Base-by-base conservation (phyloP, 495 filamentous ascomycete genomes). In the Penicillium pancosmium region DNA sequence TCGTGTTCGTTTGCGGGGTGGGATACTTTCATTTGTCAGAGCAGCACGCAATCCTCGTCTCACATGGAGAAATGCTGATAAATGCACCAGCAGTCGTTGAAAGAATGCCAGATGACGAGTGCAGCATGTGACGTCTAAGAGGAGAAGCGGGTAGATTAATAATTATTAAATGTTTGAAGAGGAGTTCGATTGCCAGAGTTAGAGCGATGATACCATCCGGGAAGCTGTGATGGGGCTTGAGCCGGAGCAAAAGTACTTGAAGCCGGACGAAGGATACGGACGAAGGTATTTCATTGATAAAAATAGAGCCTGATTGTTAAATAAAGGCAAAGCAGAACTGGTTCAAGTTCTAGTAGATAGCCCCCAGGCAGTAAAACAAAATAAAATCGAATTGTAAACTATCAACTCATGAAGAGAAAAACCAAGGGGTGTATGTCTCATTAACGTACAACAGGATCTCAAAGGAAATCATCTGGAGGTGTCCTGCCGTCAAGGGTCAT, bases 31-130 rank as follows among this genome's bases (percentile, higher is more conserved):
- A 71, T 73, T 73, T 71, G 68, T 73, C 68, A 73, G 64, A 59
- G n/a, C 59, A 69, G 68, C 71, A 73, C 71, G 71, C 71, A 65
- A 73, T 73, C 51, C 51, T 57, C 43, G 58, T 64, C 58, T 57
- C 27, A 63, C 58, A 69, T 63, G 40, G 51, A 61, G 58, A 64
- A 63, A 61, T 67, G 61, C 64, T 70, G 68, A 68, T 63, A 70
- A 70, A 71, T 67, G 23, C 56, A 55, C 51, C 13, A 23, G 31
- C 40, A 8, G 48, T 44, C 13, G 38, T 47, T 54, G 36, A 56
- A 27, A 19, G n/a, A 12, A 23, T 44, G 18, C 33, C 55, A 51
- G 36, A 52, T 57, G 40, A 54, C 51, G 56, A 34, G 11, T 51
- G 46, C 43, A 33, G 19, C 57, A 54, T 54, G 36, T 55, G 52